Percentiles rank a stretch among this genome's conserved stretches.
These are phyloP conservation scores for Chaetothyriales sp. DNA, from an alignment of 2,329 filamentous ascomycete species.

Conservation along the genomic window DNA sequence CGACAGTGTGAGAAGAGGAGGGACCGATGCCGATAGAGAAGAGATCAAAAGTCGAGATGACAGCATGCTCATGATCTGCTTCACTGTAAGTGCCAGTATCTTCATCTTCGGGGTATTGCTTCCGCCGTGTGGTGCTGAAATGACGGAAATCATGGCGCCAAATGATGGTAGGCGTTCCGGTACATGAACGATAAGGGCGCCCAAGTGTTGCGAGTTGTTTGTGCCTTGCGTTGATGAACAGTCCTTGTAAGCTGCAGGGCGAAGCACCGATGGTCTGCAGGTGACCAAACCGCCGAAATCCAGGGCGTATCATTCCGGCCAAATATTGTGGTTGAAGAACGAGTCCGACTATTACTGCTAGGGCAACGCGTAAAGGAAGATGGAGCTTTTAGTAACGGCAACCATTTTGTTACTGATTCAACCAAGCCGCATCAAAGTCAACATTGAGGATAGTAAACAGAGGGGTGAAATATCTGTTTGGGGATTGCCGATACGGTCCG, in stretches of 20 bases:
- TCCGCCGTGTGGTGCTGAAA: constrained; percentile 1
- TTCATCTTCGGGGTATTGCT: constrained; percentile 4
- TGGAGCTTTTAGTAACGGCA: neutral
- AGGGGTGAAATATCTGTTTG: neutral
- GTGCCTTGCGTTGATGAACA: neutral
- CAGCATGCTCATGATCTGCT: constrained; percentile 12
- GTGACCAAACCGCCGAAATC: constrained; percentile 1
- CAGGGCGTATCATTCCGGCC: neutral
- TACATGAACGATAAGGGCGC: neutral
- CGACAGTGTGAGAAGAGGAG: constrained; percentile 15
- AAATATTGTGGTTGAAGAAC: neutral
- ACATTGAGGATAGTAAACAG: neutral
- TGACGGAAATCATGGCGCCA: neutral
- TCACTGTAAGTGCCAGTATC: constrained; percentile 4
- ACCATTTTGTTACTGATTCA: neutral
- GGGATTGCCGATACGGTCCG: neutral
- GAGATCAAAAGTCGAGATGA: constrained; percentile 15
- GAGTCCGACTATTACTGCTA: neutral
- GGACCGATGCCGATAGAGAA: constrained; percentile 16
- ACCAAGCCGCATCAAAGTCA: neutral
- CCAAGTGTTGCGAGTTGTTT: neutral
- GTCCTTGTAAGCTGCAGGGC: neutral
- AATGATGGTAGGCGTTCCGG: neutral
- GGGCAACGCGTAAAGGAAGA: neutral
- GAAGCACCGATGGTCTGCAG: neutral